Base-by-base conservation (phyloP, 371 early-diverging fungal genomes). In the Syncephalastrum contaminatum region DNA sequence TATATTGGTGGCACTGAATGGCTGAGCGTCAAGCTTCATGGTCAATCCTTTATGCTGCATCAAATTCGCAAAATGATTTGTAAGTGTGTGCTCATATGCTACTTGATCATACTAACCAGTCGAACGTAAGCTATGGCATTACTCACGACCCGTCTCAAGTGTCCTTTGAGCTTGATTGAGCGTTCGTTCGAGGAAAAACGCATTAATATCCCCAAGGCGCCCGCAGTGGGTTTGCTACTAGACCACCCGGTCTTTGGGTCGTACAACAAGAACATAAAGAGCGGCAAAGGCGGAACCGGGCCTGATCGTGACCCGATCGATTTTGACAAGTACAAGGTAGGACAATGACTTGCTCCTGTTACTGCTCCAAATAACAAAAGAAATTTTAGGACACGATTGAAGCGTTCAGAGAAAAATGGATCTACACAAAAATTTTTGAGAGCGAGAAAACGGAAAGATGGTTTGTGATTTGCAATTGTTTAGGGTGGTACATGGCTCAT, bases 51-150 rank as follows among this genome's bases (percentile, higher is more conserved):
- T 66, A 95, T 99, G 96, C 80, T 99, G 39, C 99, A 99, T 76
- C 99, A 98, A 72, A 99, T 99, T 60, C 90, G 99, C 53, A 99
- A 99, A 70, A 99, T 99, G 99, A 89, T 99, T 56, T 92, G 95
- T 65, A 72, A 73, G 69, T 46, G 10, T 15, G 4, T 13, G 5
- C 19, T 12, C 15, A 20, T 40, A 42, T 52, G 41, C n/a, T 39
- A 7, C n/a, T n/a, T 5, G 8, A 16, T n/a, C 7, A 25, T 12
- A 13, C 2, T 41, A 48, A 27, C 46, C 24, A 27, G 24, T 16
- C 41, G 22, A 22, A 25, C 39, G 43, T 66, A 80, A 80, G 84
- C 83, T 16, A 77, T 98, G 69, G 87, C 91, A 10, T 82, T 95
- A n/a, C 74, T 97, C 64, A 77, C 87, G 60, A 76, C 89, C 16